Percentiles rank a stretch among this genome's conserved stretches.
phyloP scores from a whole-genome alignment of 2,329 filamentous ascomycete genomes.

The Diaporthe aspalathi region DNA sequence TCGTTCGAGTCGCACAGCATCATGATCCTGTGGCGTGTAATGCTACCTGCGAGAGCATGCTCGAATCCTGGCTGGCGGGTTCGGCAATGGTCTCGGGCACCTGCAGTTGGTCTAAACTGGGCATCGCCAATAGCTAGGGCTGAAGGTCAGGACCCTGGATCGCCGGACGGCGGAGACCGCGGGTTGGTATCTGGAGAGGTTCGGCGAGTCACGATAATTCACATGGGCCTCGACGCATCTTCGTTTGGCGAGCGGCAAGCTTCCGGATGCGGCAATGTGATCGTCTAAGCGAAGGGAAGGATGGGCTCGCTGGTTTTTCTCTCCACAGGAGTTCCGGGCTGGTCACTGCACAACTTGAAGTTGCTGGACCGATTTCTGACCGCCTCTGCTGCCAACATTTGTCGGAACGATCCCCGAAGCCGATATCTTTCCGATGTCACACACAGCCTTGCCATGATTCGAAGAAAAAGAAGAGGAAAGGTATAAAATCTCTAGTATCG shows the following conservation, averaged over 20 bases:
- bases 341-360: not conserved
- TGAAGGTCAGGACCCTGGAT: constrained; percentile 11
- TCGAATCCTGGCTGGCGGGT: constrained; percentile 16
- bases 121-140: not conserved
- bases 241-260: not conserved
- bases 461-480: not conserved
- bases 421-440: not conserved
- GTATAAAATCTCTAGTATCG: not conserved
- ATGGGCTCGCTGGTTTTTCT: not conserved
- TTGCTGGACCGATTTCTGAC: not conserved
- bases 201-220: constrained; percentile 23
- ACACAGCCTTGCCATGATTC: not conserved
- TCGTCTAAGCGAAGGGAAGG: constrained; percentile 9
- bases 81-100: constrained; percentile 27
- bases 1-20: constrained; percentile 14
- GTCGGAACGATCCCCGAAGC: not conserved
- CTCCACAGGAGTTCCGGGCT: not conserved
- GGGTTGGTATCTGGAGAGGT: not conserved
- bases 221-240: not conserved
- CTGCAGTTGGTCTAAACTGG: constrained; percentile 1
- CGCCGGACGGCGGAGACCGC: constrained; percentile 28
- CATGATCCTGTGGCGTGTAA: not conserved
- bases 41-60: not conserved
- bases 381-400: not conserved
- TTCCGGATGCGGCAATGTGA: not conserved